phyloP scores from a whole-genome alignment of 1,284 basidiomycete genomes.

The Thelephora terrestris region DNA sequence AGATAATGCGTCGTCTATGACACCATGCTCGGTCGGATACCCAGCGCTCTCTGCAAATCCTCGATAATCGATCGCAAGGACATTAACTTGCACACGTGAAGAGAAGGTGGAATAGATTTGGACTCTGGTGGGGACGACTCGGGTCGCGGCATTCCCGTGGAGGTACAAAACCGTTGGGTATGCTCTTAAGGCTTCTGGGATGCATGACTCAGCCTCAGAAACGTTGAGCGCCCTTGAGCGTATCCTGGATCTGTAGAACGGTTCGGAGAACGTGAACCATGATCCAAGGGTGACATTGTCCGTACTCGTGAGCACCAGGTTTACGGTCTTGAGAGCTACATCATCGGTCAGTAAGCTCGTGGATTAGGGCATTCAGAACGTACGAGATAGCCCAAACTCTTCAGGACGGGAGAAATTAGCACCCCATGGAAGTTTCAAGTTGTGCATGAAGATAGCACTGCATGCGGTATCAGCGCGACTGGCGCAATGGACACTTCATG shows the following conservation, averaged over 20 bases:
- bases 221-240: slow-evolving; percentile 17
- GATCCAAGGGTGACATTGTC: slow-evolving; percentile 79
- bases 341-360: slow-evolving; percentile 1
- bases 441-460: background rate
- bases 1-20: slow-evolving; percentile 67
- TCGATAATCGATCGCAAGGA: slow-evolving; percentile 84
- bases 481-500: background rate
- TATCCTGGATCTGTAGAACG: slow-evolving; percentile 41
- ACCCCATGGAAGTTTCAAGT: background rate
- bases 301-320: slow-evolving; percentile 58
- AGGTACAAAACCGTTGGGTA: slow-evolving; percentile 80
- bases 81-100: slow-evolving; percentile 59
- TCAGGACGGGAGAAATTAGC: background rate
- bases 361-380: background rate
- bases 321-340: slow-evolving; percentile 70
- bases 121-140: slow-evolving; percentile 57
- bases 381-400: background rate
- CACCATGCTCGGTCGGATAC: slow-evolving; percentile 63
- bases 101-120: slow-evolving; percentile 53
- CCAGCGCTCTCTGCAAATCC: slow-evolving; percentile 88
- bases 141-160: slow-evolving; percentile 83
- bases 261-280: slow-evolving; percentile 82
- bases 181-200: slow-evolving; percentile 38
- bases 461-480: background rate
- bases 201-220: slow-evolving; percentile 22